Percentiles rank a stretch among this genome's conserved stretches.
Evolutionary conservation across 768 basidiomycete species (phyloP).

Genomic region (Filobasidium floriforme): DNA sequence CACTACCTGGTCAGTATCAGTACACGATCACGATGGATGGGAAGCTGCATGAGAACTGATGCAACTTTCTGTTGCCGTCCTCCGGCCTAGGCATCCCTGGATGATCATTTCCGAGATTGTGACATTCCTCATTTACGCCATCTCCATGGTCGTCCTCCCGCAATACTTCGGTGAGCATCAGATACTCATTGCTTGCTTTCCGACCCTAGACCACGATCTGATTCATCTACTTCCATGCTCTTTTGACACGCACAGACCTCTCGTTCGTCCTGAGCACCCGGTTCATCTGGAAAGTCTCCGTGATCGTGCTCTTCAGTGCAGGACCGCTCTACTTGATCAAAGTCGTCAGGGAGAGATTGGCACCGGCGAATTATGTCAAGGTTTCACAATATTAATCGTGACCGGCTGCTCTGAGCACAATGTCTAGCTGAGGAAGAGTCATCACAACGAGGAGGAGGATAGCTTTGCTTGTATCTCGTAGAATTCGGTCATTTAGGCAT

Average conservation of each 20-base stretch:
- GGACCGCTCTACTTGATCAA: conserved; percentile 88
- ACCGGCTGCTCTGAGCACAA: not conserved
- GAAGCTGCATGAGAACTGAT: not conserved
- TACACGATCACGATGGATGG: not conserved
- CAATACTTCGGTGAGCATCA: conserved; percentile 81
- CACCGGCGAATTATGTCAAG: conserved; percentile 91
- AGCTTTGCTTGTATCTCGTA: not conserved
- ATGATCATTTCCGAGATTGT: conserved; percentile 89
- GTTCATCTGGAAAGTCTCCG: conserved; percentile 89
- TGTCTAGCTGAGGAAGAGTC: too few species aligned
- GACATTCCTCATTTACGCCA: conserved; percentile 77
- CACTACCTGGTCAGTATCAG: conserved; percentile 70
- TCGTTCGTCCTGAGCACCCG: conserved; percentile 78
- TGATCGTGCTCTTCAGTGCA: conserved; percentile 90
- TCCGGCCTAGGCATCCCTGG: conserved; percentile 69
- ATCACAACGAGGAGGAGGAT: not conserved
- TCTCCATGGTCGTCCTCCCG: conserved; percentile 86
- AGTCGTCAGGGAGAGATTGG: conserved; percentile 70
- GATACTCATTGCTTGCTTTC: conserved; percentile 18
- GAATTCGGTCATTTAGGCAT: too few species aligned
- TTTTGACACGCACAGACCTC: too few species aligned
- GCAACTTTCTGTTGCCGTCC: not conserved
- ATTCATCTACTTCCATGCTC: too few species aligned
- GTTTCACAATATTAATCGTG: conserved; percentile 46
- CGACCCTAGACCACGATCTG: too few species aligned